A percentile compares a stretch with the other conserved stretches of the same genome.
Conservation (phyloP, 2,329 filamentous ascomycete species). For the Ploettnerulaceae sp. region DNA sequence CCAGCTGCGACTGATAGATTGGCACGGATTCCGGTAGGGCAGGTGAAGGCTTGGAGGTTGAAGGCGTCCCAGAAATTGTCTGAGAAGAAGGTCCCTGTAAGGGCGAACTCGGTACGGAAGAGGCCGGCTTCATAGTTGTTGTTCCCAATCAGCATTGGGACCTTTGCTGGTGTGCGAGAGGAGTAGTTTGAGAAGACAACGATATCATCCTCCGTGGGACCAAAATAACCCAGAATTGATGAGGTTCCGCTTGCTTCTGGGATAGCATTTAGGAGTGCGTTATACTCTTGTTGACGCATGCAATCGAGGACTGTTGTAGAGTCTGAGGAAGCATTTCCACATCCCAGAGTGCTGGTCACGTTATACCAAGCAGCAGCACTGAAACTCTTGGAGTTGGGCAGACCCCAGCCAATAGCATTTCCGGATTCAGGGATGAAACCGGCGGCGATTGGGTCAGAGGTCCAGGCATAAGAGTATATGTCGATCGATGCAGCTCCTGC, state of each 20-base stretch:
- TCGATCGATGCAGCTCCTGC: conserved; percentile 45
- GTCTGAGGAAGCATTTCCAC: conserved; percentile 16
- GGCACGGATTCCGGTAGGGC: conserved; percentile 31
- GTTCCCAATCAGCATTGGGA: conserved; percentile 24
- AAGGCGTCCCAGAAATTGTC: conserved; percentile 8
- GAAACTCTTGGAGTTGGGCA: not conserved
- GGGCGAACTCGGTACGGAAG: conserved; percentile 20
- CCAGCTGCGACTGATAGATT: conserved; percentile 26
- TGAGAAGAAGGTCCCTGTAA: conserved; percentile 13
- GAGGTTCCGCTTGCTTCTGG: not conserved
- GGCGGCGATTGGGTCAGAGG: conserved; percentile 22
- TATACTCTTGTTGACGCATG: conserved; percentile 12
- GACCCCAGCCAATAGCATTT: conserved; percentile 28
- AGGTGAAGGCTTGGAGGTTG: conserved; percentile 28
- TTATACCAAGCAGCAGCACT: conserved; percentile 17
- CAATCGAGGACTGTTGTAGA: conserved; percentile 14
- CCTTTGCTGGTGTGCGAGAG: conserved; percentile 6
- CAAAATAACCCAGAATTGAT: conserved; percentile 7
- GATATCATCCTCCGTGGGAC: conserved; percentile 18
- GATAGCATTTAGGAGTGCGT: conserved; percentile 7
- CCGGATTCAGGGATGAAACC: conserved; percentile 27
- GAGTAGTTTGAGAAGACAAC: conserved; percentile 21
- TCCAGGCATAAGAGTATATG: conserved; percentile 14
- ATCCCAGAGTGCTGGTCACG: conserved; percentile 18
- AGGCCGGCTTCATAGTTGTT: conserved; percentile 26